These are phyloP conservation scores for Suillus plorans DNA, from an alignment of 768 basidiomycete genomes.

Conservation along the genomic window DNA sequence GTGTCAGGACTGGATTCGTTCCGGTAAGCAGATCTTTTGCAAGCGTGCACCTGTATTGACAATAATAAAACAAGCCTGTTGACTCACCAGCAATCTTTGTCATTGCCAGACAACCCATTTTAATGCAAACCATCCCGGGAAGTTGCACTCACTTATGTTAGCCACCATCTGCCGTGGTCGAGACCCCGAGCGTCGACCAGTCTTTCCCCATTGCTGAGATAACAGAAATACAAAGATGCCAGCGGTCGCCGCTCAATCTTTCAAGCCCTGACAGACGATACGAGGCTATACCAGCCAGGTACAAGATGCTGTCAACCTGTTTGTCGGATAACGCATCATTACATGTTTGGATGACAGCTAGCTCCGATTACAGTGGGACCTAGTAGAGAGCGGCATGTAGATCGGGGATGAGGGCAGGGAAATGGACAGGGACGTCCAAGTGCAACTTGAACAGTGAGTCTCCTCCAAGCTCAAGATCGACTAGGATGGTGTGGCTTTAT, in stretches of 20 bases:
- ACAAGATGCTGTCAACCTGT: background rate
- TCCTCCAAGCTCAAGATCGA: background rate
- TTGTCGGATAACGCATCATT: background rate
- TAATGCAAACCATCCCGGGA: background rate
- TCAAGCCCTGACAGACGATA: background rate
- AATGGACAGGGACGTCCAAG: too few relatives aligned
- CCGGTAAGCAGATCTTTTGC: too few relatives aligned
- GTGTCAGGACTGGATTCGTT: too few relatives aligned
- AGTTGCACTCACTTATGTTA: background rate
- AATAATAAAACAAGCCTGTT: too few relatives aligned
- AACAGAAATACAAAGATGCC: background rate
- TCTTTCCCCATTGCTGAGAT: background rate
- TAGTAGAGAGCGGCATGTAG: too few relatives aligned
- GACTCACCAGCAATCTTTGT: slow-evolving; percentile 15
- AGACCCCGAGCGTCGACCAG: background rate
- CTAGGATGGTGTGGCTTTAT: background rate
- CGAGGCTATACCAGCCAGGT: background rate
- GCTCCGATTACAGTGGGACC: background rate
- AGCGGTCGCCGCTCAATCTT: background rate
- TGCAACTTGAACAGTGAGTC: background rate
- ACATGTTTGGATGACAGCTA: background rate
- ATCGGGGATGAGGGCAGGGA: background rate
- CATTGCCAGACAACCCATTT: background rate
- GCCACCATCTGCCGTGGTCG: background rate
- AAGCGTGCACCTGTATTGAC: too few relatives aligned